Evolutionary conservation across 2,329 filamentous ascomycete species (phyloP), one percentile per base, ranked within the genome.

Genomic region (Claviceps quebecensis): DNA sequence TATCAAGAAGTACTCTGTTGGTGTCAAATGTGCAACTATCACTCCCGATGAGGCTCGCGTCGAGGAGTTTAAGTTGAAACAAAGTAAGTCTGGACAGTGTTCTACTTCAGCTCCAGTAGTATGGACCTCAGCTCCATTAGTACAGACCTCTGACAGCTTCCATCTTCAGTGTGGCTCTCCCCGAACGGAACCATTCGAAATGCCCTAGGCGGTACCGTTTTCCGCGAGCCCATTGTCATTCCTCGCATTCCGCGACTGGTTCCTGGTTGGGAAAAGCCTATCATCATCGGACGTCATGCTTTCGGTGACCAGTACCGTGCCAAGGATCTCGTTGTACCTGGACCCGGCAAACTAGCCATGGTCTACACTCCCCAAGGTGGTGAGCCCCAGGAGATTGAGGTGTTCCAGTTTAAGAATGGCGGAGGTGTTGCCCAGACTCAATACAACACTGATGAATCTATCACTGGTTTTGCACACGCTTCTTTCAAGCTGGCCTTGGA

Each of bases 21-120:
- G 91, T 70, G 88, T 98, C 75, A 98, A 98, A 79, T 98, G 93
- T 71, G 93, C 93, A 58, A 98, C 93, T 68, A 98, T 98, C 74
- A 98, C 93, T 44, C 93, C 93, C 40, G 93, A 98, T 68, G 93
- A 98, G 80, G 85, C 82, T 57, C 85, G 93, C 67, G 91, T 98
- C 34, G 80, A 97, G 76, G 93, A 97, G 73, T 98, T 97, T 72
- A 90, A 96, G 68, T 80, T 98, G 61, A 98, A 97, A 86, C 84
- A 97, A 76, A 97, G 86, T 90, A 73, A 69, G 83, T 69, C 26
- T 19, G 16, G 22, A n/a, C n/a, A 37, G 26, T 26, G 26, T 22
- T 39, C n/a, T 11, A 13, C 26, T 22, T 16, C 17, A 22, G 26
- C 23, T 16, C 38, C 26, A 29, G 26, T 29, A 29, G 11, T 39